Conservation (phyloP, 306 rosid genomes). For the Lithocarpus polystachyus region DNA sequence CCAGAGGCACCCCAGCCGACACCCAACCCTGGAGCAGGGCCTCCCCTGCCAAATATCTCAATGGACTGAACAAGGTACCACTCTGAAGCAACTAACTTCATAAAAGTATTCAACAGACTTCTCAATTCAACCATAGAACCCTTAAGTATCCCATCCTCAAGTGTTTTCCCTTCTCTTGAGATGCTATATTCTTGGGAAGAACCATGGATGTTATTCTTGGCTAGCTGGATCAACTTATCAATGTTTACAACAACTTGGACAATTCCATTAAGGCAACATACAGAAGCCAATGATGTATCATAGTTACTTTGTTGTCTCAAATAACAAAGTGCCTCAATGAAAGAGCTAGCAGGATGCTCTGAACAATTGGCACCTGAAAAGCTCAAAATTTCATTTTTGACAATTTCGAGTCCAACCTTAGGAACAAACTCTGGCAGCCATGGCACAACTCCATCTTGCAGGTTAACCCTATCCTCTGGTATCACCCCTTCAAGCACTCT, state of each 20-base stretch:
- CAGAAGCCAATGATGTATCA: slow-evolving; percentile 77
- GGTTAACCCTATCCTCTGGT: slow-evolving; percentile 44
- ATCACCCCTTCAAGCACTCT: slow-evolving; percentile 65
- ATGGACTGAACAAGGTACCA: slow-evolving; percentile 53
- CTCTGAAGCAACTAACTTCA: slow-evolving; percentile 52
- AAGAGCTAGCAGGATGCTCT: slow-evolving; percentile 43
- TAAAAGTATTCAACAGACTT: slow-evolving; percentile 47
- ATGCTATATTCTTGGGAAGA: slow-evolving; percentile 38
- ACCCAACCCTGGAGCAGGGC: slow-evolving; percentile 94
- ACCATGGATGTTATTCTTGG: slow-evolving; percentile 41
- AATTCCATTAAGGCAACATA: slow-evolving; percentile 68
- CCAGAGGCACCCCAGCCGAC: slow-evolving; percentile 90
- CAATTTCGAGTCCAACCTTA: slow-evolving; percentile 70
- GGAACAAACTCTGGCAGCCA: slow-evolving; percentile 97
- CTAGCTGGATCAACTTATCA: slow-evolving; percentile 64
- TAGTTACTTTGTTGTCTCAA: slow-evolving; percentile 56
- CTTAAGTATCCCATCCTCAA: slow-evolving; percentile 62
- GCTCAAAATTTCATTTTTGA: slow-evolving; percentile 52
- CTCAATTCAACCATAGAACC: slow-evolving; percentile 51
- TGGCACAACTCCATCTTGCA: slow-evolving; percentile 48
- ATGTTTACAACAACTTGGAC: slow-evolving; percentile 40
- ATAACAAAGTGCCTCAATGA: slow-evolving; percentile 52
- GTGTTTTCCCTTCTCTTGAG: slow-evolving; percentile 65
- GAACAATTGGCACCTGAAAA: slow-evolving; percentile 34
- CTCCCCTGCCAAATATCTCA: slow-evolving; percentile 89